phyloP scores from a whole-genome alignment of 1,139 yeast genomes.

The Yamadazyma atlantica region DNA sequence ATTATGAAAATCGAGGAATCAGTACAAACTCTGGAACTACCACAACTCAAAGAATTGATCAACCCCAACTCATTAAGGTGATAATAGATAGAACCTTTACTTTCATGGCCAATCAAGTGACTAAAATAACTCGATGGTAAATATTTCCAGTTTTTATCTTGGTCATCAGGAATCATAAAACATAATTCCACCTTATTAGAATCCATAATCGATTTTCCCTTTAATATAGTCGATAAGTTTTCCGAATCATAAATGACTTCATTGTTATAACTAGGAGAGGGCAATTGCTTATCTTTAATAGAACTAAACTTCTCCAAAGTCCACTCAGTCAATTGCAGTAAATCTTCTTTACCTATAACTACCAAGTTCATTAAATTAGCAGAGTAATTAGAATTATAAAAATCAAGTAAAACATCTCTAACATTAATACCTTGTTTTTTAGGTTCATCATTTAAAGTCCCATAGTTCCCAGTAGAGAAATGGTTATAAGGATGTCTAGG shows the following conservation, averaged over 20 bases:
- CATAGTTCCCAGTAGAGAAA: conserved; percentile 71
- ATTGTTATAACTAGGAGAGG: conserved; percentile 47
- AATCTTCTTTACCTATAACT: conserved; percentile 75
- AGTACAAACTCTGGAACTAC: conserved; percentile 65
- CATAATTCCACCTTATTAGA: conserved; percentile 62
- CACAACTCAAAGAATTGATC: conserved; percentile 79
- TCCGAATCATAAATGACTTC: conserved; percentile 35
- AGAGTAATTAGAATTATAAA: conserved; percentile 62
- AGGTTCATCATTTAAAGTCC: conserved; percentile 62
- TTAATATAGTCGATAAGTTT: conserved; percentile 55
- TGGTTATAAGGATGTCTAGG: conserved; percentile 71
- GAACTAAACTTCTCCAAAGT: conserved; percentile 64
- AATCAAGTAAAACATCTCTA: conserved; percentile 63
- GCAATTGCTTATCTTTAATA: conserved; percentile 55
- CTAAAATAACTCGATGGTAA: conserved; percentile 71
- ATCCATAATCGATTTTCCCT: conserved; percentile 83
- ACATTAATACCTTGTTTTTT: conserved; percentile 50
- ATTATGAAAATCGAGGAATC: conserved; percentile 68
- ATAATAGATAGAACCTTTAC: conserved; percentile 73
- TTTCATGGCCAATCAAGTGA: conserved; percentile 91
- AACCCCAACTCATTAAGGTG: conserved; percentile 68
- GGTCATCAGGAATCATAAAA: conserved; percentile 76
- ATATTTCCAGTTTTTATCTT: conserved; percentile 58
- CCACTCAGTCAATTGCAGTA: conserved; percentile 72
- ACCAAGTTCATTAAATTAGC: conserved; percentile 85